Evolutionary conservation across 129 eudicot genomes (phyloP).

Genomic region (Arctium lappa): DNA sequence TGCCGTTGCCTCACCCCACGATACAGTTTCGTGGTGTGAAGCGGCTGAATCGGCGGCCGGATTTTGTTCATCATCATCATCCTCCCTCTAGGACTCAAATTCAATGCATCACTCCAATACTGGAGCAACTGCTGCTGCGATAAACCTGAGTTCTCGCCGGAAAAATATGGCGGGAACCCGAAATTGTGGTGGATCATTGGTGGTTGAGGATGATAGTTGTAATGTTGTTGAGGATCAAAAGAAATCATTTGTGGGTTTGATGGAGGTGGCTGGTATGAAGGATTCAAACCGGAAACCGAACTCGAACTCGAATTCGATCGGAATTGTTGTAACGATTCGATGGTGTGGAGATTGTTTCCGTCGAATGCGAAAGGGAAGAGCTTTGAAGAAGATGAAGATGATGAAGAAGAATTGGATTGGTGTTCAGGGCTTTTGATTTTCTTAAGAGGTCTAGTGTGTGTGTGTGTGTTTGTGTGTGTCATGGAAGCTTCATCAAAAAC

Average conservation of each 20-base stretch:
- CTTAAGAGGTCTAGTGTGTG: conserved; percentile 53
- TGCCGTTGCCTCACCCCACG: conserved; percentile 92
- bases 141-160: conserved; percentile 40
- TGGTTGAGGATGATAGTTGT: conserved; percentile 14
- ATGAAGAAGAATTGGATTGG: conserved; percentile 21
- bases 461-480: conserved; percentile 15
- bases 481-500: conserved; percentile 81
- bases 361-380: conserved; percentile 63
- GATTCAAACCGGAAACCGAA: neutral
- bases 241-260: conserved; percentile 66
- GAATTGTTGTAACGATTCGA: conserved; percentile 32
- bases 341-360: conserved; percentile 40
- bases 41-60: conserved; percentile 50
- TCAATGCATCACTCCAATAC: conserved; percentile 71
- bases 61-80: conserved; percentile 75
- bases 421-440: conserved; percentile 63
- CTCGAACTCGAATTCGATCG: conserved; percentile 14
- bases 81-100: conserved; percentile 75
- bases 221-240: conserved; percentile 43
- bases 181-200: conserved; percentile 34
- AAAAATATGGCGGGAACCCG: conserved; percentile 68
- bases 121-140: conserved; percentile 58
- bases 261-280: conserved; percentile 9
- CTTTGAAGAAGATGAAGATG: conserved; percentile 40
- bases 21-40: conserved; percentile 59